Evolutionary conservation across 176 grass and related monocot genomes (phyloP).

Genomic region (Paspalum notatum): DNA sequence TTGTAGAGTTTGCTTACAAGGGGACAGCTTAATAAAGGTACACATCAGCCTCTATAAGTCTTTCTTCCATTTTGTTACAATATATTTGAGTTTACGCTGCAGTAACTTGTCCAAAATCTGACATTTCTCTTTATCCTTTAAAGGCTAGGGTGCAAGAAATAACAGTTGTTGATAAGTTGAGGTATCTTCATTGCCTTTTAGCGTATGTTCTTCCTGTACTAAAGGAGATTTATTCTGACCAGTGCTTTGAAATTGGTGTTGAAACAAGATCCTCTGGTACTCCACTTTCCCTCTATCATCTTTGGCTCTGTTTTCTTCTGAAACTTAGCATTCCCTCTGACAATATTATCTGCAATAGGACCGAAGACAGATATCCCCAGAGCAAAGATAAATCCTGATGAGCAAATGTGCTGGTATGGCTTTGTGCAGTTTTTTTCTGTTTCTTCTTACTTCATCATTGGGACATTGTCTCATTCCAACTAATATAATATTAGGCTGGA

Average conservation of each 20-base stretch:
- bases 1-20: conserved; percentile 83
- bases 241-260: conserved; percentile 92
- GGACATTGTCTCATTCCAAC: conserved; percentile 10
- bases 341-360: conserved; percentile 45
- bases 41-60: conserved; percentile 1
- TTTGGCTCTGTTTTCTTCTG: neutral
- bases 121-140: conserved; percentile 24
- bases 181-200: conserved; percentile 94
- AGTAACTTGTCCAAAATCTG: conserved; percentile 21
- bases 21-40: conserved; percentile 92
- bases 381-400: conserved; percentile 82
- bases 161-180: conserved; percentile 79
- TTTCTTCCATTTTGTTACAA: conserved; percentile 33
- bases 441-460: conserved; percentile 30
- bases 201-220: conserved; percentile 82
- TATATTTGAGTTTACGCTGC: conserved; percentile 22
- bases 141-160: conserved; percentile 94
- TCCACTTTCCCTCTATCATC: conserved; percentile 22
- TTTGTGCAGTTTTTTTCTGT: conserved; percentile 23
- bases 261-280: conserved; percentile 88
- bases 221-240: conserved; percentile 76
- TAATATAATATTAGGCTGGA: conserved; percentile 2
- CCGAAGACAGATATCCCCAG: conserved; percentile 80
- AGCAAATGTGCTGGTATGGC: conserved; percentile 95
- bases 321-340: conserved; percentile 36